A percentile compares a stretch with the other conserved stretches of the same genome.
Conservation (phyloP, 768 basidiomycete genomes). For the Pholiota molesta region DNA sequence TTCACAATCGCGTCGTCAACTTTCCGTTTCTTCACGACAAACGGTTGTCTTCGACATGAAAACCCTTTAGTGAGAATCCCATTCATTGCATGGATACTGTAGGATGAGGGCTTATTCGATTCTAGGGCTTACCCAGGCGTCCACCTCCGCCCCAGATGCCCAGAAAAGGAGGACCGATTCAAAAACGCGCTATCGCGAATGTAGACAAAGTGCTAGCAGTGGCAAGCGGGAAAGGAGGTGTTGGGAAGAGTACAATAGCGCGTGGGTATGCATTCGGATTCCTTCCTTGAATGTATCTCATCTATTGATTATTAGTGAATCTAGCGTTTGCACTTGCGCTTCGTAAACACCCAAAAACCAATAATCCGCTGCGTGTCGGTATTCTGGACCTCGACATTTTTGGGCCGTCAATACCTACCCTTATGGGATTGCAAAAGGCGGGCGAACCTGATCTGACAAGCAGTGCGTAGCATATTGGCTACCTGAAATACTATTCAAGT, state of each 20-base stretch:
- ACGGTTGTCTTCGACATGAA: slow-evolving; percentile 4
- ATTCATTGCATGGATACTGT: background rate
- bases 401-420: slow-evolving; percentile 90
- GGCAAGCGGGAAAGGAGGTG: slow-evolving; percentile 93
- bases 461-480: slow-evolving; percentile 43
- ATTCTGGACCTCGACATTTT: slow-evolving; percentile 95
- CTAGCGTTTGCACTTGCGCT: slow-evolving; percentile 76
- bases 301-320: slow-evolving; percentile 55
- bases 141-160: slow-evolving; percentile 60
- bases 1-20: background rate
- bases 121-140: slow-evolving; percentile 35
- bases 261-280: slow-evolving; percentile 46
- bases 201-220: slow-evolving; percentile 84
- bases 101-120: background rate
- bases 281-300: background rate
- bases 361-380: slow-evolving; percentile 67
- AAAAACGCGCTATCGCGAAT: slow-evolving; percentile 63
- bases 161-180: slow-evolving; percentile 52
- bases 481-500: background rate
- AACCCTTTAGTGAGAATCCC: slow-evolving; percentile 3
- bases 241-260: slow-evolving; percentile 93
- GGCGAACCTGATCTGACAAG: slow-evolving; percentile 79
- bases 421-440: slow-evolving; percentile 83
- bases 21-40: slow-evolving; percentile 4
- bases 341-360: slow-evolving; percentile 35